Conservation (phyloP, 768 basidiomycete species). For the Suillus americanus region DNA sequence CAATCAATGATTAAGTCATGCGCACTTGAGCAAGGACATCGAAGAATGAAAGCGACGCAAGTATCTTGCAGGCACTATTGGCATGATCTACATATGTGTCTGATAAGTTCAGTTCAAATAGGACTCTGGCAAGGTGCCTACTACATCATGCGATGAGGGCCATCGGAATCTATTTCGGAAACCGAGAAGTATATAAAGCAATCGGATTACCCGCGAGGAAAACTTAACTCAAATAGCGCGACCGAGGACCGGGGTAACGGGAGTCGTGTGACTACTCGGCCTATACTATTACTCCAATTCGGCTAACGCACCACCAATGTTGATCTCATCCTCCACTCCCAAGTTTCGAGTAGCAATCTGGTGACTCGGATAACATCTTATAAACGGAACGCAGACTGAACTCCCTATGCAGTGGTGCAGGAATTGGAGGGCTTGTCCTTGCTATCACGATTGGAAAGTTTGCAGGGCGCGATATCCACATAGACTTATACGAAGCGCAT, state of each 20-base stretch:
- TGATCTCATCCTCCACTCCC: conserved; percentile 9
- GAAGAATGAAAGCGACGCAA: too few species aligned
- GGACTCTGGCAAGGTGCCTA: too few species aligned
- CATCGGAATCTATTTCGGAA: too few species aligned
- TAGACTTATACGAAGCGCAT: conserved; percentile 44
- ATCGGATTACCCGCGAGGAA: too few species aligned
- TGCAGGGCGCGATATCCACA: conserved; percentile 28
- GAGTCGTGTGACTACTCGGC: too few species aligned
- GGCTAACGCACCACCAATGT: neutral
- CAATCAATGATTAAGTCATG: neutral
- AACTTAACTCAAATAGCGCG: too few species aligned
- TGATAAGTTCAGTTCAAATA: too few species aligned
- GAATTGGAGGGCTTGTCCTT: conserved; percentile 41
- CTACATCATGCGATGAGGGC: too few species aligned
- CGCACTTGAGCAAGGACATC: neutral
- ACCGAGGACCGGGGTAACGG: too few species aligned
- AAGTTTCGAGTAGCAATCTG: conserved; percentile 13
- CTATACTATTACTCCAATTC: too few species aligned
- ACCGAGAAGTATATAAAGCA: too few species aligned
- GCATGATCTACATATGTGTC: neutral
- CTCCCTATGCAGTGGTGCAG: conserved; percentile 3
- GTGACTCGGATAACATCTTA: neutral
- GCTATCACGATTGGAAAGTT: conserved; percentile 32
- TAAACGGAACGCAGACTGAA: neutral
- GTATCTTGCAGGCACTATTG: neutral